A percentile compares a stretch with the other conserved stretches of the same genome.
These are phyloP conservation scores for Brassica juncea DNA, from an alignment of 345 rosid genomes.

Conservation along the genomic window DNA sequence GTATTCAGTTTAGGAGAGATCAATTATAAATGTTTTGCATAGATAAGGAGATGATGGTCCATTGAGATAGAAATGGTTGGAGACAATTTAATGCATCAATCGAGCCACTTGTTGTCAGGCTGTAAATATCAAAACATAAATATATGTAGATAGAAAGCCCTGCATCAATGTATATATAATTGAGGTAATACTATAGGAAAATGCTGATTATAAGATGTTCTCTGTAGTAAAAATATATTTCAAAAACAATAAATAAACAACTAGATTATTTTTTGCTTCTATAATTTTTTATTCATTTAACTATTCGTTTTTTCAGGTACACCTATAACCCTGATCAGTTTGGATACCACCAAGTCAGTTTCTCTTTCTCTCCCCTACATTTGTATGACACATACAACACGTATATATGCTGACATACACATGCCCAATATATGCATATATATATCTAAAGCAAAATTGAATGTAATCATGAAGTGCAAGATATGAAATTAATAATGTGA, in stretches of 20 bases:
- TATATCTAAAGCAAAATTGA: constrained; percentile 13
- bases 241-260: neutral
- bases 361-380: constrained; percentile 17
- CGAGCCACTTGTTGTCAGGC: constrained; percentile 44
- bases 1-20: constrained; percentile 14
- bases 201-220: neutral
- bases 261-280: neutral
- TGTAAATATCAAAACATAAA: constrained; percentile 35
- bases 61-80: constrained; percentile 31
- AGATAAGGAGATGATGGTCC: constrained; percentile 27
- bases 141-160: neutral
- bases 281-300: constrained; percentile 1
- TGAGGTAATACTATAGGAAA: neutral
- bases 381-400: neutral
- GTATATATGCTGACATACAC: neutral
- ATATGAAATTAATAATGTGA: constrained; percentile 29
- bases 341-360: constrained; percentile 72
- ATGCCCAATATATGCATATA: neutral
- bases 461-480: constrained; percentile 26
- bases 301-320: constrained; percentile 55
- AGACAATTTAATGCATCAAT: constrained; percentile 40
- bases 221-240: neutral
- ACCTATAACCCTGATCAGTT: constrained; percentile 60
- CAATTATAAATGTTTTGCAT: constrained; percentile 20
- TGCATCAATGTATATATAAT: neutral